Evolutionary conservation across 2,329 filamentous ascomycete genomes (phyloP).

Genomic region (Chaetomium sp.): DNA sequence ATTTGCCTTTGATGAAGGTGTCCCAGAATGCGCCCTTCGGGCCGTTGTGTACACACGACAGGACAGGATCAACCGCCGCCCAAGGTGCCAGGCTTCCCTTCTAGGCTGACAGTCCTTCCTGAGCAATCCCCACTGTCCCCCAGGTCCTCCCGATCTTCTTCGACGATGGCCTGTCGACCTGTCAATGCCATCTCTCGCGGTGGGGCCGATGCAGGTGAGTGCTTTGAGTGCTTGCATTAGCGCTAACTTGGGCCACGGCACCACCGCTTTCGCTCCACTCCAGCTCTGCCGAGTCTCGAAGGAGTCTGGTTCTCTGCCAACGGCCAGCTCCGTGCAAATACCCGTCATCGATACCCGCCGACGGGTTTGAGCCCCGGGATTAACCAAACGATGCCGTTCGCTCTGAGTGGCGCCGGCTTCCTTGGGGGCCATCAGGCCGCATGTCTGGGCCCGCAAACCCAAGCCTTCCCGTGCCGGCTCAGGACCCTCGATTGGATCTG

Average conservation of each 20-base stretch:
- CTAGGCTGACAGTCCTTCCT: background rate
- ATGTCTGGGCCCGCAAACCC: background rate
- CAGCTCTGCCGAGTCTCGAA: background rate
- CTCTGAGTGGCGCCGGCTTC: background rate
- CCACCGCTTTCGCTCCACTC: background rate
- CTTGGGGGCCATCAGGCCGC: background rate
- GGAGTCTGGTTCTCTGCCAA: background rate
- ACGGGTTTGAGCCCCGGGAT: background rate
- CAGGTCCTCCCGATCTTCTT: background rate
- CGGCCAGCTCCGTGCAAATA: background rate
- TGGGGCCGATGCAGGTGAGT: conserved; percentile 12
- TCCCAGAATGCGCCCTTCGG: background rate
- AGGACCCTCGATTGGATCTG: conserved; percentile 7
- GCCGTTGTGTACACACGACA: background rate
- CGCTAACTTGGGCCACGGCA: conserved; percentile 5
- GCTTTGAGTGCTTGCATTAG: conserved; percentile 27
- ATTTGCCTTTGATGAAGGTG: background rate
- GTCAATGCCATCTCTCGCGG: background rate
- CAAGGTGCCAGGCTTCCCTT: background rate
- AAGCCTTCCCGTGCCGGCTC: background rate
- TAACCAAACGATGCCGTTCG: background rate
- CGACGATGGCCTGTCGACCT: conserved; percentile 2
- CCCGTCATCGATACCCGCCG: background rate
- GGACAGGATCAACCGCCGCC: background rate
- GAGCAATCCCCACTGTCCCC: background rate